Evolutionary conservation across 1,284 basidiomycete genomes (phyloP), one percentile per base, ranked within the genome.

Genomic region (Ustanciosporium gigantosporum): DNA sequence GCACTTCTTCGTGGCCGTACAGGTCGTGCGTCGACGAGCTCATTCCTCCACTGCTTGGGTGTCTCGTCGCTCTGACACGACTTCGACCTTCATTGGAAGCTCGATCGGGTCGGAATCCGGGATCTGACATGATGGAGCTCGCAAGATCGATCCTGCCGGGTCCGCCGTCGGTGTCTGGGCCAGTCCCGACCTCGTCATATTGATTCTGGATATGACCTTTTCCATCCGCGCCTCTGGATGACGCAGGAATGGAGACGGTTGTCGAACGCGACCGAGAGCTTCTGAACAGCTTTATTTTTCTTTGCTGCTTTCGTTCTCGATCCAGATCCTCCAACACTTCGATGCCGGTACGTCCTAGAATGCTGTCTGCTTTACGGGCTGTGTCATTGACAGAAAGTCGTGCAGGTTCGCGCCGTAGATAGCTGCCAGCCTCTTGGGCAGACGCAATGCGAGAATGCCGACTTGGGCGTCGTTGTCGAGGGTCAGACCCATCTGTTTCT

Each of bases 271-370:
- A 46, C 4, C 66, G 50, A 3, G 31, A 17, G 4, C 11, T 19
- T 8, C 52, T 38, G 42, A 67, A 49, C 19, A 53, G 42, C 9
- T 29, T 34, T 13, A 47, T 16, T 27, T 42, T 41, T 24, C 31
- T 25, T 5, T 48, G 31, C 27, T 57, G 45, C 25, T 36, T 40
- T 20, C 66, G 43, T 31, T 65, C 34, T 16, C 46, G 43, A 40
- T 71, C 66, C 13, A 71, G 36, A 2, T 50, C 51, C 24, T 70
- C 66, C 7, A 72, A 41, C n/a, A 72, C 46, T 35, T 72, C 68
- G 16, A 72, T 72, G 22, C 69, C 69, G 3, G 55, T 64, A 5
- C 46, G 23, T 24, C 60, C 60, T 3, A 64, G 31, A 25, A 64
- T 48, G 38, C 31, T 45, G 15, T 64, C 53, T 6, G 17, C 21